Conservation (phyloP, 345 rosid genomes). For the Murraya koenigii region DNA sequence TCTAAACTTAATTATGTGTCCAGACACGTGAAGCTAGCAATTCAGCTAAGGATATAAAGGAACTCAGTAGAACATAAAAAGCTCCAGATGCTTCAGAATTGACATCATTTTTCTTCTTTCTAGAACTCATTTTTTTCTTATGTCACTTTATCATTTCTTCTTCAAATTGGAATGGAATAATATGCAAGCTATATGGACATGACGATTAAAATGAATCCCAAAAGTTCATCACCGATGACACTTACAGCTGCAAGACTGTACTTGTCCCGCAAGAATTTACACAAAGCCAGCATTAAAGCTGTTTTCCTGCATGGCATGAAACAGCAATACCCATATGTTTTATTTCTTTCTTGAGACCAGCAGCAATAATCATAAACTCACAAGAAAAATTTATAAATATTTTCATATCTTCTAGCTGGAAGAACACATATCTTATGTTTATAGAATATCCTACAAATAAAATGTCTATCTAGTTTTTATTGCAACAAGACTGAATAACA, state of each 20-base stretch:
- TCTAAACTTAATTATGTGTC: neutral
- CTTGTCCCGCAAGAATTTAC: conserved; percentile 69
- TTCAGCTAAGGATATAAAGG: neutral
- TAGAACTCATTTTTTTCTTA: too few species aligned
- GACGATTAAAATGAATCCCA: neutral
- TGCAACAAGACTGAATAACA: too few species aligned
- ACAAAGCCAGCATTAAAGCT: conserved; percentile 86
- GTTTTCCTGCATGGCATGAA: conserved; percentile 60
- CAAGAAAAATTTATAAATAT: neutral
- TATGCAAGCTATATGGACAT: too few species aligned
- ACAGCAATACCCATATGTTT: conserved; percentile 1
- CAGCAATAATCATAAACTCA: neutral
- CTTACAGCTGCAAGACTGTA: conserved; percentile 98
- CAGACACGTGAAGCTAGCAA: neutral
- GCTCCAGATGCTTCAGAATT: too few species aligned
- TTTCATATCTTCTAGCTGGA: neutral
- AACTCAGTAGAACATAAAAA: too few species aligned
- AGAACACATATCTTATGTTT: neutral
- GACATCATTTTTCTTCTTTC: too few species aligned
- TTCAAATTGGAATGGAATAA: too few species aligned
- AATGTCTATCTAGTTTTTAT: neutral
- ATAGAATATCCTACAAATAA: neutral
- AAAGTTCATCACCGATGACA: neutral
- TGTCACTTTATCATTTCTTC: too few species aligned
- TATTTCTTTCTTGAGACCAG: neutral